Evolutionary conservation across 2,329 filamentous ascomycete genomes (phyloP).

Genomic region (Xylaria sp.): DNA sequence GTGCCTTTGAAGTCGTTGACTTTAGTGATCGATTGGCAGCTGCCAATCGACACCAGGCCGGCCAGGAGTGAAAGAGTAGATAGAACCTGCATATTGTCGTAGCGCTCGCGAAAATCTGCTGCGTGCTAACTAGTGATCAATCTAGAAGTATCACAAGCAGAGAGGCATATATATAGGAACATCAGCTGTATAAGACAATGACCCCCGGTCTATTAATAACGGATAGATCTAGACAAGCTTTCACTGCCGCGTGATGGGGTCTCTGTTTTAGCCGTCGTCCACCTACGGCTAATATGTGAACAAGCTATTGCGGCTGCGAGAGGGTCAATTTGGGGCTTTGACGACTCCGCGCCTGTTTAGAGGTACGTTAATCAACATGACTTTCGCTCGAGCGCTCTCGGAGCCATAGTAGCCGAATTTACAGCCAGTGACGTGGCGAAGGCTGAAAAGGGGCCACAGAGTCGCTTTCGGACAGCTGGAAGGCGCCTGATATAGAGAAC

Average conservation of each 20-base stretch:
- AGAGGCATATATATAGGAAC: conserved; percentile 21
- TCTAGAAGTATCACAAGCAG: conserved; percentile 1
- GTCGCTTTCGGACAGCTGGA: conserved; percentile 7
- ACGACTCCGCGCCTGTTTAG: conserved; percentile 31
- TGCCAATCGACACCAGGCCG: conserved; percentile 45
- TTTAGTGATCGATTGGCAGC: conserved; percentile 45
- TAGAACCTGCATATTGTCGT: conserved; percentile 35
- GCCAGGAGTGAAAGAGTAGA: conserved; percentile 41
- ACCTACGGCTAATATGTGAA: conserved; percentile 37
- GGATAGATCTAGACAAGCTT: conserved; percentile 26
- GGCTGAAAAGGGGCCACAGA: background rate
- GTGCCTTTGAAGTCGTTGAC: conserved; percentile 49
- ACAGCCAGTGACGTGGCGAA: conserved; percentile 5
- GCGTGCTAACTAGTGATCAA: conserved; percentile 5
- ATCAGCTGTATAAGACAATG: background rate
- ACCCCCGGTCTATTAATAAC: conserved; percentile 22
- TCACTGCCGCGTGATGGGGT: conserved; percentile 30
- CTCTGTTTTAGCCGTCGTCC: conserved; percentile 35
- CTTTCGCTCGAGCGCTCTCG: conserved; percentile 19
- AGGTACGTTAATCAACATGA: conserved; percentile 29
- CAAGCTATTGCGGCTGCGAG: conserved; percentile 15
- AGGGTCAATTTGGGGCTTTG: conserved; percentile 27
- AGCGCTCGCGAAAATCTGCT: conserved; percentile 10
- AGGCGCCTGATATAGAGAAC: conserved; percentile 4
- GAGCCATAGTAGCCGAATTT: conserved; percentile 31